Evolutionary conservation across 768 basidiomycete species (phyloP).

Genomic region (Boletus sp.): DNA sequence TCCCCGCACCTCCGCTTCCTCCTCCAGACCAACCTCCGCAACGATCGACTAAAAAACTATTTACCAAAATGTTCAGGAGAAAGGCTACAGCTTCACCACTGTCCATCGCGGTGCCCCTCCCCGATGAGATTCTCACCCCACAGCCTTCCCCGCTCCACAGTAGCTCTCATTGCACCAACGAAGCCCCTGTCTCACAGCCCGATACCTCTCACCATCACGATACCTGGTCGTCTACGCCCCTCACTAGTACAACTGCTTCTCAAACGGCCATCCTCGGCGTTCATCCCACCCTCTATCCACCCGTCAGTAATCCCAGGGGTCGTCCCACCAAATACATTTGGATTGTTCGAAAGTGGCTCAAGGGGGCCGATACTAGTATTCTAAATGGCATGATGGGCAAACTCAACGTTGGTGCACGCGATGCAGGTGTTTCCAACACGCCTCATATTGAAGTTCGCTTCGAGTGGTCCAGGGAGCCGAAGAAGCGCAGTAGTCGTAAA

Average conservation of each 20-base stretch:
- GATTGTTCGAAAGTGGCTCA: conserved; percentile 75
- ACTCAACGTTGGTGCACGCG: conserved; percentile 32
- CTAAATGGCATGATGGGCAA: conserved; percentile 45
- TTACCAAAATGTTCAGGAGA: conserved; percentile 71
- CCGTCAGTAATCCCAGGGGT: conserved; percentile 36
- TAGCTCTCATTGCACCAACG: conserved; percentile 13
- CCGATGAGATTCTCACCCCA: conserved; percentile 21
- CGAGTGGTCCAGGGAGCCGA: conserved; percentile 63
- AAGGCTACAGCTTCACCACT: conserved; percentile 32
- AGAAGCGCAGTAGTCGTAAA: conserved; percentile 23
- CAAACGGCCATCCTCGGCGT: conserved; percentile 62
- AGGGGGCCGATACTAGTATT: conserved; percentile 48
- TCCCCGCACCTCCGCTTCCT: conserved; percentile 12
- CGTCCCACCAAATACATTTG: conserved; percentile 63
- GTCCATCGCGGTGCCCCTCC: conserved; percentile 26
- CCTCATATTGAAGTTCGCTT: conserved; percentile 68
- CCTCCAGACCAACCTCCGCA: conserved; percentile 23
- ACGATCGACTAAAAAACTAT: conserved; percentile 56
- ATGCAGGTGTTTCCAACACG: conserved; percentile 8
- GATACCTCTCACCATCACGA: conserved; percentile 15
- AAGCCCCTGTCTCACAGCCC: conserved; percentile 10
- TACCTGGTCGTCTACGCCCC: conserved; percentile 6
- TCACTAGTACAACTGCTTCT: conserved; percentile 22
- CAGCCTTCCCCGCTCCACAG: conserved; percentile 15
- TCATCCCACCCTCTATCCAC: conserved; percentile 60